Conservation (phyloP, 2,329 filamentous ascomycete genomes). For the Alternaria sp. region DNA sequence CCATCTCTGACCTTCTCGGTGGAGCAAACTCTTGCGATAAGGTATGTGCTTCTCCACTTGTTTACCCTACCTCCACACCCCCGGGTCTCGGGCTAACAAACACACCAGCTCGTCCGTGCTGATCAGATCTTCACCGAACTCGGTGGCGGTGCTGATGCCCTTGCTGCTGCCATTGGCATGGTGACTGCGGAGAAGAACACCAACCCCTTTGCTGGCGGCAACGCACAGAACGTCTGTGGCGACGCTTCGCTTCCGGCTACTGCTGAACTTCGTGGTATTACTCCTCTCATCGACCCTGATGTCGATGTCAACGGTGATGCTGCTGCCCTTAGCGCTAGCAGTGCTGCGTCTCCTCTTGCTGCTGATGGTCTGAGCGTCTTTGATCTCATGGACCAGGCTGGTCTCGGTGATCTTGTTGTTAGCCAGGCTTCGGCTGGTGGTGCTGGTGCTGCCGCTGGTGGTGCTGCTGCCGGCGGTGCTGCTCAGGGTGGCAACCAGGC, state of each 20-base stretch:
- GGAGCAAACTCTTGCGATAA: constrained; percentile 71
- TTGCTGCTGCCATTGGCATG: constrained; percentile 67
- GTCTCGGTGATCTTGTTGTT: constrained; percentile 67
- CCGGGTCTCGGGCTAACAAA: not conserved
- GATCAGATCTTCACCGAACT: constrained; percentile 69
- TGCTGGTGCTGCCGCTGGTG: constrained; percentile 40
- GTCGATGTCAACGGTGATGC: constrained; percentile 63
- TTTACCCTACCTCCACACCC: not conserved
- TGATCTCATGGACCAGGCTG: constrained; percentile 66
- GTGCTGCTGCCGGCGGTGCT: constrained; percentile 23
- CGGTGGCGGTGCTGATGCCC: constrained; percentile 64
- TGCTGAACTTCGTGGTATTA: constrained; percentile 67
- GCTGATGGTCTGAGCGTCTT: constrained; percentile 70
- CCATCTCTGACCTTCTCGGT: constrained; percentile 68
- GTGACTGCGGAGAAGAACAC: constrained; percentile 76
- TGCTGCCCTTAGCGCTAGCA: constrained; percentile 66
- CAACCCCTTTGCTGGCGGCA: constrained; percentile 68
- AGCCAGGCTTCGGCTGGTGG: constrained; percentile 47
- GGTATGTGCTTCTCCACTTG: constrained; percentile 40
- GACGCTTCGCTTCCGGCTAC: constrained; percentile 69
- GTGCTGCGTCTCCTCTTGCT: constrained; percentile 61
- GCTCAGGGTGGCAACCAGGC: constrained; percentile 21
- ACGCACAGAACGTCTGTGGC: constrained; percentile 67
- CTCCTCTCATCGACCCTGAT: constrained; percentile 70
- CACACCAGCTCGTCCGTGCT: constrained; percentile 63